These are phyloP conservation scores for Yamadazyma oceani DNA, from an alignment of 1,139 yeast species.

Conservation along the genomic window DNA sequence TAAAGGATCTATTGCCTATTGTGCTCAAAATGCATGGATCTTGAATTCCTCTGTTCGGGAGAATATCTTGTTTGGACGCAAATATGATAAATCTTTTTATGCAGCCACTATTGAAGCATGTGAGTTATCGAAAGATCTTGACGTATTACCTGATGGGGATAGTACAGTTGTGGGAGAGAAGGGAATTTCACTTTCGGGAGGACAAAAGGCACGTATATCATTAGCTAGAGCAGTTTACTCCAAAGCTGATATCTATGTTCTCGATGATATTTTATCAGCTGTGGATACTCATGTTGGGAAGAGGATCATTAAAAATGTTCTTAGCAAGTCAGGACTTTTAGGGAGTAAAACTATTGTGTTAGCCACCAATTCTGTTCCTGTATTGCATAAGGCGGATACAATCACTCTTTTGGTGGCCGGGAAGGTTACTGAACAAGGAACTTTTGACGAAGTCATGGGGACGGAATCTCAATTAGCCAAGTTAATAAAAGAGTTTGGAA, in stretches of 20 bases:
- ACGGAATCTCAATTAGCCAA: conserved; percentile 22
- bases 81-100: conserved; percentile 28
- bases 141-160: conserved; percentile 41
- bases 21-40: conserved; percentile 43
- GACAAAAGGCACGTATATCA: conserved; percentile 44
- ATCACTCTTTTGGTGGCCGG: conserved; percentile 30
- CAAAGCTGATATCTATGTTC: conserved; percentile 36
- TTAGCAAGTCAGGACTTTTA: conserved; percentile 30
- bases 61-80: conserved; percentile 42
- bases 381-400: conserved; percentile 31
- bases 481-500: conserved; percentile 27
- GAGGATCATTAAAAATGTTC: conserved; percentile 31
- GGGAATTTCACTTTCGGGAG: conserved; percentile 47
- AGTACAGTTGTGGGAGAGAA: conserved; percentile 44
- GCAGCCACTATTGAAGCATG: conserved; percentile 35
- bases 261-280: conserved; percentile 42
- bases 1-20: conserved; percentile 26
- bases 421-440: conserved; percentile 33
- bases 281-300: conserved; percentile 44
- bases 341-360: conserved; percentile 34
- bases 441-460: conserved; percentile 24
- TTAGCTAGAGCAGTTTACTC: conserved; percentile 45
- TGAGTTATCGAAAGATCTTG: conserved; percentile 35
- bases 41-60: conserved; percentile 41
- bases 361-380: conserved; percentile 40